phyloP scores from a whole-genome alignment of 805 yeast genomes.

The Lipomyces yamanashiensis region DNA sequence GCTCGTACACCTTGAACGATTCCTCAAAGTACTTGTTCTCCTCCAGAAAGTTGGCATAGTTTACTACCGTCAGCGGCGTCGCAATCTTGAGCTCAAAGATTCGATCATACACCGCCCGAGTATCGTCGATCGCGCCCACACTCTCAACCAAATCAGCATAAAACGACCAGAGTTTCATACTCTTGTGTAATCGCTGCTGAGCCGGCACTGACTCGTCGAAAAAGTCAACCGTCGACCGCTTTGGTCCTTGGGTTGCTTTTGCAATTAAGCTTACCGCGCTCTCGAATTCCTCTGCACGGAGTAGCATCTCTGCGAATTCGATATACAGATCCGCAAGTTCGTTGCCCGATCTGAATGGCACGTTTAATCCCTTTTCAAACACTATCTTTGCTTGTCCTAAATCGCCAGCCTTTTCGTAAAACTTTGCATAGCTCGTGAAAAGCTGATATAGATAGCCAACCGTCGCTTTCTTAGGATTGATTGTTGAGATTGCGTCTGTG shows the following conservation, averaged over 20 bases:
- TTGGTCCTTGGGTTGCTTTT: constrained; percentile 51
- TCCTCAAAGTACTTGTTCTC: constrained; percentile 53
- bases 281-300: constrained; percentile 55
- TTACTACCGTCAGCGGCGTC: constrained; percentile 67
- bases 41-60: constrained; percentile 66
- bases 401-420: constrained; percentile 64
- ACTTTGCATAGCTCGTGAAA: constrained; percentile 72
- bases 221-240: constrained; percentile 44
- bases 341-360: constrained; percentile 64
- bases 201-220: constrained; percentile 55
- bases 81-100: constrained; percentile 64
- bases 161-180: constrained; percentile 70
- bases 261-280: constrained; percentile 51
- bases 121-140: constrained; percentile 46
- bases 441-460: constrained; percentile 54
- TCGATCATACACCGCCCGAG: constrained; percentile 56
- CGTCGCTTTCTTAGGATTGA: constrained; percentile 61
- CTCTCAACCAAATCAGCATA: constrained; percentile 73
- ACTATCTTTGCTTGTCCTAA: constrained; percentile 63
- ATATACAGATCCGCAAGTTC: constrained; percentile 73
- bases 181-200: constrained; percentile 63
- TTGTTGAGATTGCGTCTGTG: constrained; percentile 65
- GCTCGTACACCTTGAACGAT: constrained; percentile 66
- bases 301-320: constrained; percentile 74
- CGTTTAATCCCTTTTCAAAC: constrained; percentile 66